A percentile compares a stretch with the other conserved stretches of the same genome.
phyloP scores from a whole-genome alignment of 192 early-diverging fungal species.

The Gamsiella multidivaricata region DNA sequence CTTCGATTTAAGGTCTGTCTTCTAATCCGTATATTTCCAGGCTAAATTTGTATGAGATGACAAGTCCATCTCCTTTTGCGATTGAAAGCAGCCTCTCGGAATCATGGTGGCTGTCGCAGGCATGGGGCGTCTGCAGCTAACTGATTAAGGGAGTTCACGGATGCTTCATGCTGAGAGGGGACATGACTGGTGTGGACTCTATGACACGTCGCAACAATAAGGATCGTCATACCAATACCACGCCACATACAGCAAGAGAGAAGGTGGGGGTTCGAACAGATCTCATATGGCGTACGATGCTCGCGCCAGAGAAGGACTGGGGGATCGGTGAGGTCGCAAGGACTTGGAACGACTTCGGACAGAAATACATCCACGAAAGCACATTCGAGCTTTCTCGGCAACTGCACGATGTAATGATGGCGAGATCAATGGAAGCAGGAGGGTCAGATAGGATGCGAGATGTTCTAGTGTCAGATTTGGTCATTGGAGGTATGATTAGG shows the following conservation, averaged over 20 bases:
- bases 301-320: neutral
- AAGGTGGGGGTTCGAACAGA: neutral
- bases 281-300: neutral
- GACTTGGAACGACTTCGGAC: neutral
- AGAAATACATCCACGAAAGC: too few relatives aligned
- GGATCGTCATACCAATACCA: neutral
- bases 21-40: too few relatives aligned
- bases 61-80: neutral
- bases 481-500: too few relatives aligned
- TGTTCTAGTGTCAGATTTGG: too few relatives aligned
- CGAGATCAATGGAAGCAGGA: too few relatives aligned
- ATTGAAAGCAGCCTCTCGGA: neutral
- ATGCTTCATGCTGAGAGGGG: neutral
- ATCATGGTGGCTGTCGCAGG: neutral
- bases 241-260: too few relatives aligned
- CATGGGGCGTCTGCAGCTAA: neutral
- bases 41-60: too few relatives aligned
- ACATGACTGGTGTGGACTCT: neutral
- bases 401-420: too few relatives aligned
- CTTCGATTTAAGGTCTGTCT: too few relatives aligned
- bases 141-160: neutral
- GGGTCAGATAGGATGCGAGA: too few relatives aligned
- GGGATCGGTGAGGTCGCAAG: neutral
- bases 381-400: too few relatives aligned
- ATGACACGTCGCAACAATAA: neutral